Base-by-base conservation (phyloP, 352 stramenopile genomes). In the Phytophthora foliorum region DNA sequence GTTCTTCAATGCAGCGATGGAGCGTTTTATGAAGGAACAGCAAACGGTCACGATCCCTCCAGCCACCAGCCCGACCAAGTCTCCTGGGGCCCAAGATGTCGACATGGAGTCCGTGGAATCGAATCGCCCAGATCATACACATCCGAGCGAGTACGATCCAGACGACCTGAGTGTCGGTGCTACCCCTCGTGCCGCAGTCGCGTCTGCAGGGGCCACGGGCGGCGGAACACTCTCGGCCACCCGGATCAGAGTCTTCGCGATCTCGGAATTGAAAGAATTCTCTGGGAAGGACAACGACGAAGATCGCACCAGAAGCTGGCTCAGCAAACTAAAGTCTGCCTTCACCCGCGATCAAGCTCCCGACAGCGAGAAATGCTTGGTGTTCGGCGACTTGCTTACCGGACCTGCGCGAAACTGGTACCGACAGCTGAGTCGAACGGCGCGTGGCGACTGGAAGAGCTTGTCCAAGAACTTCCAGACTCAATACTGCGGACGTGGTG, bases 81-180 rank as follows among this genome's bases (percentile, higher is more conserved):
- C 10, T 3, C 22, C 10, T 2, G 21, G 21, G 17, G 14, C 45
- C 21, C 45, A 39, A n/a, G 48, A 55, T 21, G 29, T 55, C 5
- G 48, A 55, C 4, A 55, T 55, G 48, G 48, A 55, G n/a, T 55
- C 48, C 6, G 25, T 27, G 3, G 48, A 10, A 6, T 55, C 48
- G 3, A 8, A 11, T 10, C 25, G 29, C 8, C 16, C 3, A 31
- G 27, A 9, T 17, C 16, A 9, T 0, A 6, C 36, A 2, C 10
- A 21, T 17, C 10, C 5, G 6, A 41, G 19, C 14, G 27, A 55
- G 19, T 55, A 27, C 29, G 48, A 42, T n/a, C 48, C 48, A 0
- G 29, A 55, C 29, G 48, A 55, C 17, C 10, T 55, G 25, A 14
- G 48, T 3, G 5, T 19, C 5, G 6, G 13, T 2, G 1, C 11